Conservation (phyloP, 768 basidiomycete genomes). For the Symmetrospora coprosmae region DNA sequence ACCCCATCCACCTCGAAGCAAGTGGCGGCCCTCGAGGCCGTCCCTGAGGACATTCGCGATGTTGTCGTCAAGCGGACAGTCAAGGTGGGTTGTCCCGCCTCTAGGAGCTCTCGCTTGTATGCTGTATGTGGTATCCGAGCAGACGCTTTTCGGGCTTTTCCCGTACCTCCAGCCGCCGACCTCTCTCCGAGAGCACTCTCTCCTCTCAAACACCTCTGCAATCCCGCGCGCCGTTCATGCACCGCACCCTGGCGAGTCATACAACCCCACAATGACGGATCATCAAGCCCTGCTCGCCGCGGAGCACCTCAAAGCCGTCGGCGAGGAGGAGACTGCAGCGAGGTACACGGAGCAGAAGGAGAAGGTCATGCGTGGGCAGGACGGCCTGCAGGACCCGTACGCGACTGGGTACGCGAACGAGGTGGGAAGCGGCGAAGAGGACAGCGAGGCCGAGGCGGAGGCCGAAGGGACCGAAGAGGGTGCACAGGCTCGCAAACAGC, state of each 20-base stretch:
- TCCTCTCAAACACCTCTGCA: slow-evolving; percentile 8
- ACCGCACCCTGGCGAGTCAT: slow-evolving; percentile 31
- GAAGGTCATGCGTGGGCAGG: not conserved
- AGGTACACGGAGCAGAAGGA: slow-evolving; percentile 24
- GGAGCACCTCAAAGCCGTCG: slow-evolving; percentile 24
- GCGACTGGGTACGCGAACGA: slow-evolving; percentile 25
- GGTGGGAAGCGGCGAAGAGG: slow-evolving; percentile 28
- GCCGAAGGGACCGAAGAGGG: slow-evolving; percentile 19
- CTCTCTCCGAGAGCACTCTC: slow-evolving; percentile 20
- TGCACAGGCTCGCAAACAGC: slow-evolving; percentile 25
- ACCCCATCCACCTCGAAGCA: not conserved
- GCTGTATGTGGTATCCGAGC: not conserved
- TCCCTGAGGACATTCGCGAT: not conserved
- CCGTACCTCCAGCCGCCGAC: slow-evolving; percentile 22
- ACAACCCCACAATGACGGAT: slow-evolving; percentile 29
- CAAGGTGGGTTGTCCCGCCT: not conserved
- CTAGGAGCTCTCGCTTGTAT: not conserved
- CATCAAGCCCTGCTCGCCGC: slow-evolving; percentile 30
- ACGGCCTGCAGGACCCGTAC: not conserved
- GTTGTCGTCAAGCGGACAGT: not conserved
- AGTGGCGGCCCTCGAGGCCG: not conserved
- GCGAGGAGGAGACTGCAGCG: slow-evolving; percentile 23
- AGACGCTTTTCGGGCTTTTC: not conserved
- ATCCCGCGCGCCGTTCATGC: slow-evolving; percentile 23
- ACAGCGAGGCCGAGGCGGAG: slow-evolving; percentile 20